Evolutionary conservation across 23 red algal genomes (phyloP), one percentile per base, ranked within the genome.

Genomic region (Gracilaria gracilis): DNA sequence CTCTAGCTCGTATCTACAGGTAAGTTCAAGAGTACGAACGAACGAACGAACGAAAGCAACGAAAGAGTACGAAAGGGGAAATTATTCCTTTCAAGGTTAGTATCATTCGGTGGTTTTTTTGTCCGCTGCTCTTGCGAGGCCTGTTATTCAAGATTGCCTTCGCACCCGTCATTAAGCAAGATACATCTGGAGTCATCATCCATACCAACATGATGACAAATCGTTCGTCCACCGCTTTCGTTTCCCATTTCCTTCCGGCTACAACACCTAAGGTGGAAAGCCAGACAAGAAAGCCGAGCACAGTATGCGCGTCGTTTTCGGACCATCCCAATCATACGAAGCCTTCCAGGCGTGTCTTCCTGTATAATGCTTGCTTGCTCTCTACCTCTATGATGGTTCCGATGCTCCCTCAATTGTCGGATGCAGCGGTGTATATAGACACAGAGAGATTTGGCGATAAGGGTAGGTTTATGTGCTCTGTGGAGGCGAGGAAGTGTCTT

Each of bases 371-470:
- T 77, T 48, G 72, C 42, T 7, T 77, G 3, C 21, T 77, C 1
- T 50, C 72, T 77, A 23, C 72, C 28, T 77, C 72, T 77, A 49
- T 50, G 23, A 12, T 77, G 72, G 14, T 33, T 44, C 50, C 72
- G 50, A 40, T 77, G 72, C 42, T 77, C 6, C 72, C 38, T 77
- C 46, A 49, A 11, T 25, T 50, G 72, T 51, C 87, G 24, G 74
- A 80, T 49, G 93, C 93, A 55, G 35, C 80, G 32, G 93, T 95
- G 36, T 40, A 36, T 32, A 89, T 95, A 14, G 93, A 95, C 64
- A 95, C 76, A 6, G 93, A 95, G 31, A 40, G 86, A 62, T 95
- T 91, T 42, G 93, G 93, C 14, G 93, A 95, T 64, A 90, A 90
- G 32, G 87, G 87, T 90, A 81, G 6, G 74, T 44, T 58, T 34